phyloP scores from a whole-genome alignment of 2,329 filamentous ascomycete species.

The Boeremia lycopersici region DNA sequence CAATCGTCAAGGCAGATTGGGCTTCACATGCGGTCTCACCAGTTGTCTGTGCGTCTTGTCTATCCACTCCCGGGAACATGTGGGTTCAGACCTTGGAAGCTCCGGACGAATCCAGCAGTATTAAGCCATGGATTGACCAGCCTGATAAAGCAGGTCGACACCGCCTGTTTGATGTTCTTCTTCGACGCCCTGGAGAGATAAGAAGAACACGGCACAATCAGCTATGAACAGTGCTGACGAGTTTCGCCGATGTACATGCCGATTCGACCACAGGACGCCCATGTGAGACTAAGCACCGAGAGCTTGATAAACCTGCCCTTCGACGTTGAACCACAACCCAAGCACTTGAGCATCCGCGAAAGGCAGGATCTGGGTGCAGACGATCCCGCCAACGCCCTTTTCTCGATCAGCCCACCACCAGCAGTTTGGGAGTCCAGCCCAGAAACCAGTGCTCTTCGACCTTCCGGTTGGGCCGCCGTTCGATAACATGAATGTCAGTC shows the following conservation, averaged over 20 bases:
- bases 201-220: background rate
- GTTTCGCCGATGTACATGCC: too few relatives aligned
- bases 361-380: slow-evolving; percentile 38
- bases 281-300: background rate
- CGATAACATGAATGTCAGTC: slow-evolving; percentile 63
- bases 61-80: background rate
- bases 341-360: slow-evolving; percentile 38
- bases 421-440: slow-evolving; percentile 65
- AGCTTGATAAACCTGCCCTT: slow-evolving; percentile 33
- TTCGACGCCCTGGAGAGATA: background rate
- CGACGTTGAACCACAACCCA: slow-evolving; percentile 29
- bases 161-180: background rate
- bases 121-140: background rate
- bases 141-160: background rate
- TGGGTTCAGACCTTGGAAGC: background rate
- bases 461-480: slow-evolving; percentile 33
- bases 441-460: slow-evolving; percentile 54
- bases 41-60: background rate
- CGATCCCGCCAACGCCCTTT: slow-evolving; percentile 57
- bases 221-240: too few relatives aligned
- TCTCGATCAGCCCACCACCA: slow-evolving; percentile 68
- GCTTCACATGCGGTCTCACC: background rate
- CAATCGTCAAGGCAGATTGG: background rate
- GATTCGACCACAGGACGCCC: too few relatives aligned
- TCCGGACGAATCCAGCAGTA: background rate